A percentile compares a stretch with the other conserved stretches of the same genome.
phyloP scores from a whole-genome alignment of 2,329 filamentous ascomycete genomes.

The Ophiognomonia clavigignenti-juglandacearum region DNA sequence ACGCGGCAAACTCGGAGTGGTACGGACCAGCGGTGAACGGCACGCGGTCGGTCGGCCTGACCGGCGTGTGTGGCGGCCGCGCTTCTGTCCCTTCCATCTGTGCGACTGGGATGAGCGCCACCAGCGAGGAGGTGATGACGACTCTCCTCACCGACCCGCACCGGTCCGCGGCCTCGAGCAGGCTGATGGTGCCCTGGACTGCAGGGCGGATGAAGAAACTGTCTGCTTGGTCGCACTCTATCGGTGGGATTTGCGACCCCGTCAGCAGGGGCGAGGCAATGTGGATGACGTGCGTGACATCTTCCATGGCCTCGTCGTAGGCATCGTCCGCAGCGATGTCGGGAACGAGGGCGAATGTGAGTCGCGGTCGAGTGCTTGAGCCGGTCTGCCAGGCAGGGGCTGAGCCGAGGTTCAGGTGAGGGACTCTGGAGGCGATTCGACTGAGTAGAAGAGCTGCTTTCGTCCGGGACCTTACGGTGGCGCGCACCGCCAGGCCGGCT shows the following conservation, averaged over 20 bases:
- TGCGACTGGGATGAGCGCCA: conserved; percentile 17
- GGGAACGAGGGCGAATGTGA: conserved; percentile 13
- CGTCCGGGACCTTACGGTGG: conserved; percentile 14
- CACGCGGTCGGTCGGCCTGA: conserved; percentile 13
- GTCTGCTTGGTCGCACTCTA: conserved; percentile 1
- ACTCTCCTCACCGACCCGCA: conserved; percentile 14
- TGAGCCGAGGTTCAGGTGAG: neutral
- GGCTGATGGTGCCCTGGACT: conserved; percentile 15
- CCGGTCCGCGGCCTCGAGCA: conserved; percentile 15
- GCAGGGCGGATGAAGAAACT: conserved; percentile 17
- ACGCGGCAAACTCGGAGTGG: conserved; percentile 27
- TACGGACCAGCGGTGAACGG: conserved; percentile 22
- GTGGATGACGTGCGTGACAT: conserved; percentile 17
- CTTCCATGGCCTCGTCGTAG: conserved; percentile 13
- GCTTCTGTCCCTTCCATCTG: conserved; percentile 17
- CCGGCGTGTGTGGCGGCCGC: conserved; percentile 1
- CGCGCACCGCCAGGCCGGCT: conserved; percentile 15
- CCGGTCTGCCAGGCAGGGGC: neutral
- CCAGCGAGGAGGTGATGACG: conserved; percentile 27
- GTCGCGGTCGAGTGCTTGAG: neutral
- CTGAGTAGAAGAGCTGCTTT: conserved; percentile 6
- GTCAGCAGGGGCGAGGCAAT: conserved; percentile 16
- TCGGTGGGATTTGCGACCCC: conserved; percentile 4
- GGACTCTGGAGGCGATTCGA: neutral
- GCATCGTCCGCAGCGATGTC: conserved; percentile 16